A percentile compares a stretch with the other conserved stretches of the same genome.
phyloP scores from a whole-genome alignment of 805 yeast species.

The Kazachstania taianensis region DNA sequence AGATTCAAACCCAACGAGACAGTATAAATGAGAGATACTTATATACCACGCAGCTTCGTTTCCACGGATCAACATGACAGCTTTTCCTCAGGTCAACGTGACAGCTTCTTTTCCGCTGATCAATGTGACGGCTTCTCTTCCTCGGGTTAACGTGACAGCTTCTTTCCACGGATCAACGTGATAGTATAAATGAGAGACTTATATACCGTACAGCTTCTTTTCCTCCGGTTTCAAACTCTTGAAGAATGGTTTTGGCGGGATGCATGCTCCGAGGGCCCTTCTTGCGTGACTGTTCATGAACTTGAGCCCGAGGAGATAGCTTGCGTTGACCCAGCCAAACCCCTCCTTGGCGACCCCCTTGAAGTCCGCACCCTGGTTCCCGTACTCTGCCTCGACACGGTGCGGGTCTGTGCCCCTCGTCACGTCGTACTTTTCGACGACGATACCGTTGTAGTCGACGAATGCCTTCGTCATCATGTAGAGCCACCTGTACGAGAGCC shows the following conservation, averaged over 20 bases:
- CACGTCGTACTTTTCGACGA: slow-evolving; percentile 91
- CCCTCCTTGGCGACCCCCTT: slow-evolving; percentile 94
- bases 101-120: too few relatives aligned
- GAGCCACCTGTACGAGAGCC: slow-evolving; percentile 84
- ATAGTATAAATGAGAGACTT: not conserved
- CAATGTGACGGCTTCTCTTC: too few relatives aligned
- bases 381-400: slow-evolving; percentile 89
- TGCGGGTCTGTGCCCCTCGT: slow-evolving; percentile 77
- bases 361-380: slow-evolving; percentile 89
- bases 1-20: too few relatives aligned
- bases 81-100: too few relatives aligned
- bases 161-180: too few relatives aligned
- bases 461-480: slow-evolving; percentile 79
- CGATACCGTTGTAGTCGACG: slow-evolving; percentile 88
- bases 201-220: slow-evolving; percentile 29
- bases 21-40: too few relatives aligned
- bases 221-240: slow-evolving; percentile 36
- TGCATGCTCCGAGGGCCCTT: slow-evolving; percentile 70
- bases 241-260: slow-evolving; percentile 61
- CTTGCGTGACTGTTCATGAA: slow-evolving; percentile 55
- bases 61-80: too few relatives aligned
- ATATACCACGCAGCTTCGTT: too few relatives aligned
- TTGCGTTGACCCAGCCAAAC: slow-evolving; percentile 96
- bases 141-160: too few relatives aligned
- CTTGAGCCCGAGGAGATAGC: slow-evolving; percentile 63